Evolutionary conservation across 805 yeast species (phyloP).

Genomic region (Candida coleopterorum): DNA sequence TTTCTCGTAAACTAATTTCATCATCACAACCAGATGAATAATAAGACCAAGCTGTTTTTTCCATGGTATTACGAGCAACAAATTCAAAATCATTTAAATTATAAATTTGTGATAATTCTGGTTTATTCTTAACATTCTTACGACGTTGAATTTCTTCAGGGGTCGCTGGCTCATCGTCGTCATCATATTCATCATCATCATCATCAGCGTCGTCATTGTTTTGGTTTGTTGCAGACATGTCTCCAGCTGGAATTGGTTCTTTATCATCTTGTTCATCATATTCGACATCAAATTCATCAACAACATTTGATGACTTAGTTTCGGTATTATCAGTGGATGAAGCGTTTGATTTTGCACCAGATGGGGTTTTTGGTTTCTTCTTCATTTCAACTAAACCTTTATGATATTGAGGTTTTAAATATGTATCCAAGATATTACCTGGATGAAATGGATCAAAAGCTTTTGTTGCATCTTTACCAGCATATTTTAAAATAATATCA

Average conservation of each 20-base stretch:
- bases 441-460: slow-evolving; percentile 90
- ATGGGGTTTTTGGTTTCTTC: background rate
- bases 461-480: slow-evolving; percentile 61
- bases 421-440: slow-evolving; percentile 72
- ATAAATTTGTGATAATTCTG: slow-evolving; percentile 64
- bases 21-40: slow-evolving; percentile 92
- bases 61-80: slow-evolving; percentile 74
- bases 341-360: background rate
- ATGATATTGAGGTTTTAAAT: slow-evolving; percentile 43
- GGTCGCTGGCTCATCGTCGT: slow-evolving; percentile 33
- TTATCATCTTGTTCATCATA: slow-evolving; percentile 38
- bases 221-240: slow-evolving; percentile 13
- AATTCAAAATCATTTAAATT: slow-evolving; percentile 85
- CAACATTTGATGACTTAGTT: slow-evolving; percentile 9
- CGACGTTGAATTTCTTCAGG: slow-evolving; percentile 23
- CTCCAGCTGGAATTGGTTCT: slow-evolving; percentile 17
- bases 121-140: slow-evolving; percentile 41
- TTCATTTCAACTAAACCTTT: slow-evolving; percentile 29
- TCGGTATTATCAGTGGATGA: background rate
- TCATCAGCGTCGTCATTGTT: slow-evolving; percentile 10
- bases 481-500: slow-evolving; percentile 47
- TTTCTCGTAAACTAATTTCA: slow-evolving; percentile 84
- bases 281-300: slow-evolving; percentile 37
- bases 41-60: slow-evolving; percentile 83
- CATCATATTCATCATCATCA: slow-evolving; percentile 35